Percentiles rank a stretch among this genome's conserved stretches.
phyloP scores from a whole-genome alignment of 176 grass and related monocot species.

The Oryza longistaminata region DNA sequence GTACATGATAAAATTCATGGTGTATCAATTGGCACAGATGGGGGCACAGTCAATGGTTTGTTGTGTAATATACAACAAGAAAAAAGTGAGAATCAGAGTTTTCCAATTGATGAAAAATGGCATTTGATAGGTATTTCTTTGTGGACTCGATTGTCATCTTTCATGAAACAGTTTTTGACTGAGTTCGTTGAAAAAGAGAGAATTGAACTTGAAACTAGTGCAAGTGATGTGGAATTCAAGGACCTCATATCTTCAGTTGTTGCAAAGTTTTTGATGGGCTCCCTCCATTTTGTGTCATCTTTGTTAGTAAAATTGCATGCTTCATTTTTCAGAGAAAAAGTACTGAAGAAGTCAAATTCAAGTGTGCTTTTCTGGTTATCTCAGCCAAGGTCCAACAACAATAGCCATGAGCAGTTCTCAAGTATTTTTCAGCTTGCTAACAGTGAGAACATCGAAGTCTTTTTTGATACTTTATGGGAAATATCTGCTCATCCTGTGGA shows the following conservation, averaged over 20 bases:
- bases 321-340: slow-evolving; percentile 67
- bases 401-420: slow-evolving; percentile 44
- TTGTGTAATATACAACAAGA: slow-evolving; percentile 32
- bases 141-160: slow-evolving; percentile 64
- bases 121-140: slow-evolving; percentile 61
- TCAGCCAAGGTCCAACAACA: slow-evolving; percentile 35
- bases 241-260: slow-evolving; percentile 33
- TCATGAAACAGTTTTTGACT: slow-evolving; percentile 53
- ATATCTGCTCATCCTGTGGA: slow-evolving; percentile 60
- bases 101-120: slow-evolving; percentile 81
- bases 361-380: slow-evolving; percentile 62
- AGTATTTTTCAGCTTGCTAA: slow-evolving; percentile 46
- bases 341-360: slow-evolving; percentile 43
- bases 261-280: slow-evolving; percentile 54
- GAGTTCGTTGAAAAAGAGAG: slow-evolving; percentile 51
- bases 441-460: slow-evolving; percentile 45
- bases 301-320: slow-evolving; percentile 65
- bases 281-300: slow-evolving; percentile 66
- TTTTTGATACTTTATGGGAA: slow-evolving; percentile 71
- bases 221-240: slow-evolving; percentile 40
- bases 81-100: slow-evolving; percentile 23
- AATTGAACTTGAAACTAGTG: slow-evolving; percentile 37
- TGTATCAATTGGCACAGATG: slow-evolving; percentile 41
- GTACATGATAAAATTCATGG: slow-evolving; percentile 46
- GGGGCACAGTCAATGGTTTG: slow-evolving; percentile 3